phyloP scores from a whole-genome alignment of 805 yeast species.

The Metschnikowia lunata region DNA sequence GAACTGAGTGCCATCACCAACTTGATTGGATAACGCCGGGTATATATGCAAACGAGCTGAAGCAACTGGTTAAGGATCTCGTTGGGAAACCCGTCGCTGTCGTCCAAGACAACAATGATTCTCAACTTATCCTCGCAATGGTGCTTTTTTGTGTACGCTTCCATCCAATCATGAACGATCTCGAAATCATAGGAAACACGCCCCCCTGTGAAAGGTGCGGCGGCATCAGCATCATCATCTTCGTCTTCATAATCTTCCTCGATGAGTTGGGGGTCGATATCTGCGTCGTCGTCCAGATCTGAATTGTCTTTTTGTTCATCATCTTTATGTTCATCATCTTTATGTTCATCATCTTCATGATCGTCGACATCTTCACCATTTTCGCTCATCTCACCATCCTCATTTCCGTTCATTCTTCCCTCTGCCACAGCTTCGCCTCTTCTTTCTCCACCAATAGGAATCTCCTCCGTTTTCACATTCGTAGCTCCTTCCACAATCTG shows the following conservation, averaged over 20 bases:
- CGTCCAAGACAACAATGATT: slow-evolving; percentile 32
- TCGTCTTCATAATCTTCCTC: slow-evolving; percentile 9
- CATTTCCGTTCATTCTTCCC: slow-evolving; percentile 8
- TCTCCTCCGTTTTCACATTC: background rate
- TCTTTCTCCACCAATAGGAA: background rate
- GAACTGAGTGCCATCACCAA: slow-evolving; percentile 36
- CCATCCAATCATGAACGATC: slow-evolving; percentile 30
- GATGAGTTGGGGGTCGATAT: slow-evolving; percentile 8
- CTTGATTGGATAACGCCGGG: slow-evolving; percentile 26
- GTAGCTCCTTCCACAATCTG: slow-evolving; percentile 22
- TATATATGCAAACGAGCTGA: slow-evolving; percentile 26
- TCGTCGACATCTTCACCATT: background rate
- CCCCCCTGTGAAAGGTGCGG: slow-evolving; percentile 14
- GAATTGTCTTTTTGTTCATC: background rate
- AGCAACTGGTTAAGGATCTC: slow-evolving; percentile 35
- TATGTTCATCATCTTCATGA: slow-evolving; percentile 1
- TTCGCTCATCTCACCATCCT: slow-evolving; percentile 13
- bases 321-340: too few species aligned
- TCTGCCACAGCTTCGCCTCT: slow-evolving; percentile 4
- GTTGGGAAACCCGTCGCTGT: slow-evolving; percentile 31
- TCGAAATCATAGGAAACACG: slow-evolving; percentile 35
- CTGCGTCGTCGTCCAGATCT: slow-evolving; percentile 6
- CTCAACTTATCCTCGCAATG: slow-evolving; percentile 12
- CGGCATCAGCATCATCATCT: slow-evolving; percentile 17
- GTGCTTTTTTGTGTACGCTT: slow-evolving; percentile 8